phyloP scores from a whole-genome alignment of 1,139 yeast species.

The Suhomyces kunorum region DNA sequence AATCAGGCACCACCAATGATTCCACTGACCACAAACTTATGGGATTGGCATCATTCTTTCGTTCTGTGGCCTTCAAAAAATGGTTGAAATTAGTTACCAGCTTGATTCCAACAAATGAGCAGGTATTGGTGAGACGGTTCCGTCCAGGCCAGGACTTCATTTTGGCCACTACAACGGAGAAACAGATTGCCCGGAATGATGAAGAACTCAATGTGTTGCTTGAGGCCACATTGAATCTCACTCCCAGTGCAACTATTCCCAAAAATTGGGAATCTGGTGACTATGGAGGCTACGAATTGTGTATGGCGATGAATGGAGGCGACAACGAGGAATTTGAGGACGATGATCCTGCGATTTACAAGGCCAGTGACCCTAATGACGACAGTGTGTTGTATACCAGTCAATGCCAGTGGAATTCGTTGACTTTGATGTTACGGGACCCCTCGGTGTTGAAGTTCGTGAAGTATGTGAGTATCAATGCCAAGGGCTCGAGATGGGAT shows the following conservation, averaged over 20 bases:
- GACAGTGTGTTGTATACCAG: conserved; percentile 80
- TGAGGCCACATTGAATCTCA: conserved; percentile 73
- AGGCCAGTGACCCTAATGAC: conserved; percentile 57
- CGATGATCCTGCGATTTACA: conserved; percentile 60
- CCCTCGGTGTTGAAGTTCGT: conserved; percentile 83
- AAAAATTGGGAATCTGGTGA: conserved; percentile 86
- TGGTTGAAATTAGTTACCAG: conserved; percentile 70
- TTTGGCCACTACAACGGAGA: conserved; percentile 75
- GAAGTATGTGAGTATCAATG: conserved; percentile 86
- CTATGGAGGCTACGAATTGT: conserved; percentile 89
- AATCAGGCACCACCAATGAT: conserved; percentile 13
- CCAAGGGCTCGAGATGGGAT: conserved; percentile 95
- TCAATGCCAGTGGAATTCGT: conserved; percentile 82
- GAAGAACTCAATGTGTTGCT: conserved; percentile 52
- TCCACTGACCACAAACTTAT: conserved; percentile 39
- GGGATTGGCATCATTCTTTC: conserved; percentile 59
- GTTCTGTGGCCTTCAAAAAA: conserved; percentile 62
- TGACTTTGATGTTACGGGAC: conserved; percentile 79
- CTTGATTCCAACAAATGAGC: conserved; percentile 65
- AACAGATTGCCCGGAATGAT: conserved; percentile 40
- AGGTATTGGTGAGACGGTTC: conserved; percentile 76
- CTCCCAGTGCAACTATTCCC: conserved; percentile 59
- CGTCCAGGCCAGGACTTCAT: conserved; percentile 95
- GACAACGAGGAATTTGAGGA: conserved; percentile 46
- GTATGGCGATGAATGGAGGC: conserved; percentile 67